Base-by-base conservation (phyloP, 768 basidiomycete species). In the Suillus sp. region DNA sequence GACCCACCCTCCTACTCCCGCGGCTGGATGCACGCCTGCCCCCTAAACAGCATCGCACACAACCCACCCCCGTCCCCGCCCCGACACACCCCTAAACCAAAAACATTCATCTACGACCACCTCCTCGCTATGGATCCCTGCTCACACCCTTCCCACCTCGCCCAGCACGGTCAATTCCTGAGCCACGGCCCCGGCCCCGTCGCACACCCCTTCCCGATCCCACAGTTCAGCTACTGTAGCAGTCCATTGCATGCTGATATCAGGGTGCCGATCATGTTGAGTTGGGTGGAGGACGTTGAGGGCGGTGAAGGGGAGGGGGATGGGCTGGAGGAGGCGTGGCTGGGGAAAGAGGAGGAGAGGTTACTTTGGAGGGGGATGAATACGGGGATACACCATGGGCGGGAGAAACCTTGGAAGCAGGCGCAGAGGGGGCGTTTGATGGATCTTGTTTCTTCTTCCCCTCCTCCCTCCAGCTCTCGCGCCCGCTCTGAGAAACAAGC, bases 301-400 rank as follows among this genome's bases (percentile, higher is more conserved):
- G 77, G 79, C 13, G 74, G 76, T 1, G 65, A 68, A 85, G 69
- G 84, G 73, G 85, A 86, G 8, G 48, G 25, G 8, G n/a, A n/a
- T n/a, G 79, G 78, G 0, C 91, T 86, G 82, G 82, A 85, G n/a
- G 22, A 48, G 14, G 47, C 25, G 47, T 48, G 47, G 47, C 8
- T 48, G 13, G 79, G 85, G n/a, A 91, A 87, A 76, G 50, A 74
- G 4, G 82, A 89, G 71, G 83, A 87, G 68, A 77, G 83, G 7
- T 69, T 90, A 22, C 77, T 88, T 59, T 91, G 90, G 90, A 79
- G 90, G 58, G 90, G 90, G 9, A 81, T 83, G 42, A 88, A 84
- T 54, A 90, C 89, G 0, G 90, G 89, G 20, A 86, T 84, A 32
- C 74, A 66, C 58, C 78, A 83, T 59, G 68, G 72, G 25, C 62